Evolutionary conservation across 768 basidiomycete genomes (phyloP).

Genomic region (Hypholoma fasciculare): DNA sequence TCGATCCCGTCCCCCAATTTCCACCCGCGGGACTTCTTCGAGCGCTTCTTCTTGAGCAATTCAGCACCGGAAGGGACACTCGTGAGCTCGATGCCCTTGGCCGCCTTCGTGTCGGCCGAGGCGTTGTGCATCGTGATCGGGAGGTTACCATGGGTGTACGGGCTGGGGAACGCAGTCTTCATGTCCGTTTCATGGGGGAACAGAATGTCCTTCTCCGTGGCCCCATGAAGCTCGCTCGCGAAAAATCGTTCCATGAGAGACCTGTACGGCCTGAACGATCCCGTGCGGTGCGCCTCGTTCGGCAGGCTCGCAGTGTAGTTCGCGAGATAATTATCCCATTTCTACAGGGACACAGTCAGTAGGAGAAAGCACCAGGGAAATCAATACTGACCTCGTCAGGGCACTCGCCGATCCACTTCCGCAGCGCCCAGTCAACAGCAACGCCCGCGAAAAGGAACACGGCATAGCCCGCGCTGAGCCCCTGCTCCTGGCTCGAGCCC

Average conservation of each 20-base stretch:
- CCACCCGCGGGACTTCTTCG: constrained; percentile 8
- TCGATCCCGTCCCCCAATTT: constrained; percentile 3
- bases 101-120: neutral
- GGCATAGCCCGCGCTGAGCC: constrained; percentile 56
- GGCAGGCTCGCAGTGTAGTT: constrained; percentile 58
- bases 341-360: constrained; percentile 34
- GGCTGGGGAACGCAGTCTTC: constrained; percentile 12
- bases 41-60: constrained; percentile 26
- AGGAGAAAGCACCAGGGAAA: neutral
- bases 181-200: constrained; percentile 24
- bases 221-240: constrained; percentile 7
- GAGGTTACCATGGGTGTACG: neutral
- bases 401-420: constrained; percentile 58
- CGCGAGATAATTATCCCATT: constrained; percentile 70
- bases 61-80: constrained; percentile 14
- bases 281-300: constrained; percentile 52
- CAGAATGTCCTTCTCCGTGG: constrained; percentile 23
- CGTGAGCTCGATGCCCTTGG: constrained; percentile 10
- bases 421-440: constrained; percentile 55
- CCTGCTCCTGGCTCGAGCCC: constrained; percentile 58
- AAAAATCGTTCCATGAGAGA: constrained; percentile 57
- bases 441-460: constrained; percentile 50
- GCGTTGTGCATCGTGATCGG: constrained; percentile 16
- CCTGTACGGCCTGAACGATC: constrained; percentile 52
- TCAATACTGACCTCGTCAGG: constrained; percentile 57